A percentile compares a stretch with the other conserved stretches of the same genome.
Conservation (phyloP, 768 basidiomycete species). For the Agrocybe praecox region DNA sequence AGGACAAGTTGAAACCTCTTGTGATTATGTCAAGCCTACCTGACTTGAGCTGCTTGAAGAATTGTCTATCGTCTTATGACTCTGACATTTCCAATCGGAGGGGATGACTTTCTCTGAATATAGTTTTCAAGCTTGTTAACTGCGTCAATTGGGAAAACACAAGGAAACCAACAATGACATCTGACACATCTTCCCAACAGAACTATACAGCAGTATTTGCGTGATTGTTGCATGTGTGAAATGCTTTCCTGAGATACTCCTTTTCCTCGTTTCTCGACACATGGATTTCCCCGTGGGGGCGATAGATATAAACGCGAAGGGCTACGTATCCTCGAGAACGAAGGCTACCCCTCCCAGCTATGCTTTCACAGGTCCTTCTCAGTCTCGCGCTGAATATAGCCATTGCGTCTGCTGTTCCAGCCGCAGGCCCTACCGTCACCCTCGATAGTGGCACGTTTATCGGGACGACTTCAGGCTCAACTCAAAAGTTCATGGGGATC, state of each 20-base stretch:
- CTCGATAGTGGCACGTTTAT: conserved; percentile 45
- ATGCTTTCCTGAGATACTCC: neutral
- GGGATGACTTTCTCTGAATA: neutral
- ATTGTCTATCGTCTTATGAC: neutral
- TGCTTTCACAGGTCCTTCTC: neutral
- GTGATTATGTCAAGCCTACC: neutral
- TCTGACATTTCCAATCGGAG: neutral
- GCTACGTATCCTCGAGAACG: neutral
- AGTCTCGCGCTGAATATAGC: conserved; percentile 14
- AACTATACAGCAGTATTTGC: neutral
- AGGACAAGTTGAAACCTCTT: neutral
- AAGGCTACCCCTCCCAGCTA: neutral
- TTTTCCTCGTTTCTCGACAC: neutral
- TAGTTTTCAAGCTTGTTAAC: neutral
- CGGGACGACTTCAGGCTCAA: conserved; percentile 33
- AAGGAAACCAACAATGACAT: neutral
- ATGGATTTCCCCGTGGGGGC: neutral
- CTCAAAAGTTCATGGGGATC: conserved; percentile 48
- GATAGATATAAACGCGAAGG: neutral
- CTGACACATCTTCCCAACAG: neutral
- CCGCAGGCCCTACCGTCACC: conserved; percentile 32
- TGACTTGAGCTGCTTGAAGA: neutral
- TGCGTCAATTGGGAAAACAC: neutral
- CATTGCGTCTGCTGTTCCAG: conserved; percentile 8
- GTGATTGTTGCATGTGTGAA: neutral